Evolutionary conservation across 495 filamentous ascomycete species (phyloP).

Genomic region (Immersiella caudata): DNA sequence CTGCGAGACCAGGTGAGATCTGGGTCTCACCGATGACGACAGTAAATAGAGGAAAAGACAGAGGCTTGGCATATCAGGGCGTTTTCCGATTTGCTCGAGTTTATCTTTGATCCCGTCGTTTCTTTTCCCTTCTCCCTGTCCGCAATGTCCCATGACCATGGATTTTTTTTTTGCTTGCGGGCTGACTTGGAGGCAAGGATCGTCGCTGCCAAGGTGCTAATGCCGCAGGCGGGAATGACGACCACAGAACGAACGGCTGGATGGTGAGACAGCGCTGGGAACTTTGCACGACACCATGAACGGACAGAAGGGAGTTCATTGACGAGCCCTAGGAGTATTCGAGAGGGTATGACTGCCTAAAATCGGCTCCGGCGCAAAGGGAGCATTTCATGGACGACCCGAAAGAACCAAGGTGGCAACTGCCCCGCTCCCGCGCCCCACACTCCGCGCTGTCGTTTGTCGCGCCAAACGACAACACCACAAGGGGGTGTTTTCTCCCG

Average conservation of each 20-base stretch:
- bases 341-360: not conserved
- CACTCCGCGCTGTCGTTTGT: not conserved
- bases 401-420: not conserved
- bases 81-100: constrained; percentile 5
- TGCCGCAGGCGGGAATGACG: constrained; percentile 1
- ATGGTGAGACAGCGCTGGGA: not conserved
- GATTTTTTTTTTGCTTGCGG: constrained; percentile 3
- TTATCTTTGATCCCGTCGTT: not conserved
- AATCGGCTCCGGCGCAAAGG: not conserved
- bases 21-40: constrained; percentile 1
- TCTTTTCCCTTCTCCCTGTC: not conserved
- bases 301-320: not conserved
- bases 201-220: constrained; percentile 15
- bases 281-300: not conserved
- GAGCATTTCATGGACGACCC: not conserved
- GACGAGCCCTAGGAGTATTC: not conserved
- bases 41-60: not conserved
- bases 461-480: constrained; percentile 2
- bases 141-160: constrained; percentile 10
- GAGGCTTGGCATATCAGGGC: not conserved
- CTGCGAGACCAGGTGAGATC: not conserved
- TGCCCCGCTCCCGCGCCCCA: not conserved
- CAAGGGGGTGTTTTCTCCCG: constrained; percentile 11
- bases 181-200: constrained; percentile 8
- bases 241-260: not conserved